These are phyloP conservation scores for Camelina laxa DNA, from an alignment of 345 rosid genomes.

Conservation along the genomic window DNA sequence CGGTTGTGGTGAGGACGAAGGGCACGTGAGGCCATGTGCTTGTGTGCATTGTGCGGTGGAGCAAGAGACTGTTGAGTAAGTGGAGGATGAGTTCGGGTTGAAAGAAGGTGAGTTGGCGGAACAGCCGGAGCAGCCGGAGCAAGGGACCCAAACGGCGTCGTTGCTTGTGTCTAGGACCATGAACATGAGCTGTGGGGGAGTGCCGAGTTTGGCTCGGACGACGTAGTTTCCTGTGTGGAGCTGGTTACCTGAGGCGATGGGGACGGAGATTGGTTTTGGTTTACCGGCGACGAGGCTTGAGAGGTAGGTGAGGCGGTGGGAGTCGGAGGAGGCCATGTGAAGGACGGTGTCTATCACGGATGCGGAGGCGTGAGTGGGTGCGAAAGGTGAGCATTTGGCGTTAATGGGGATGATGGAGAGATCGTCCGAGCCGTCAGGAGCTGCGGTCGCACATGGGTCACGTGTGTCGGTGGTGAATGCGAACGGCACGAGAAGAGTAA, in stretches of 20 bases:
- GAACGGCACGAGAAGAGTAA: slow-evolving; percentile 43
- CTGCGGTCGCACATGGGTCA: slow-evolving; percentile 55
- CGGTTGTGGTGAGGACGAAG: slow-evolving; percentile 44
- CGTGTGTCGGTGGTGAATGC: slow-evolving; percentile 42
- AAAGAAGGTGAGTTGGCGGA: slow-evolving; percentile 51
- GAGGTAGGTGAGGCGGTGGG: slow-evolving; percentile 62
- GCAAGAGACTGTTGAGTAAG: slow-evolving; percentile 62
- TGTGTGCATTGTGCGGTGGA: slow-evolving; percentile 72
- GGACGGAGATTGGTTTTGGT: slow-evolving; percentile 50
- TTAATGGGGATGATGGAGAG: slow-evolving; percentile 74
- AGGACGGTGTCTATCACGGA: slow-evolving; percentile 65
- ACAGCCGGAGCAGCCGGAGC: slow-evolving; percentile 75
- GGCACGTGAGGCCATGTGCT: slow-evolving; percentile 73
- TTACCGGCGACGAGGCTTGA: slow-evolving; percentile 57
- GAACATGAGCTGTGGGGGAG: slow-evolving; percentile 76
- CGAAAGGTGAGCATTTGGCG: slow-evolving; percentile 82
- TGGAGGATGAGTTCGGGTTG: slow-evolving; percentile 58
- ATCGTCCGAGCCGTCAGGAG: slow-evolving; percentile 46
- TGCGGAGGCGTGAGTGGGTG: slow-evolving; percentile 47
- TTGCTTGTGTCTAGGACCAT: slow-evolving; percentile 88
- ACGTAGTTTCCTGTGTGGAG: slow-evolving; percentile 60
- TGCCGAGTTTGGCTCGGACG: slow-evolving; percentile 72
- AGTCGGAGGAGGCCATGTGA: slow-evolving; percentile 73
- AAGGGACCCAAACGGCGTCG: slow-evolving; percentile 79
- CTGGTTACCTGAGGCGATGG: slow-evolving; percentile 68